These are phyloP conservation scores for Senna tora DNA, from an alignment of 306 rosid genomes.

Conservation along the genomic window DNA sequence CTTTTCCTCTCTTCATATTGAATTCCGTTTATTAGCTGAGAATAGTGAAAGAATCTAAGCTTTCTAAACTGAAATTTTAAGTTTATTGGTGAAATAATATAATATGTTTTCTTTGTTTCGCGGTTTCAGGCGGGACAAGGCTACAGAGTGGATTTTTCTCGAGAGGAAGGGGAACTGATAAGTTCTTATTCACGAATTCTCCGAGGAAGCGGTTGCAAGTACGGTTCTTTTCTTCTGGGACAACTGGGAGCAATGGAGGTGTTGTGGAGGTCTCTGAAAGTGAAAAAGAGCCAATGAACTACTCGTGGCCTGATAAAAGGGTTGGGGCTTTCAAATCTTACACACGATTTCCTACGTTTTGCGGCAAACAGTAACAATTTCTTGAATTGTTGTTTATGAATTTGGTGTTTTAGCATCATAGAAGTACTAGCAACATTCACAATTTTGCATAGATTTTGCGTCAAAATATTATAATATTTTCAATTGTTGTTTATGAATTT, in stretches of 20 bases:
- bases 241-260: slow-evolving; percentile 44
- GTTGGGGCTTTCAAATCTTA: slow-evolving; percentile 35
- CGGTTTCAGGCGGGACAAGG: slow-evolving; percentile 51
- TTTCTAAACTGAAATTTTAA: too few species aligned
- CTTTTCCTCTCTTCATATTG: neutral
- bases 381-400: neutral
- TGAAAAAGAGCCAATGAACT: slow-evolving; percentile 48
- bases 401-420: neutral
- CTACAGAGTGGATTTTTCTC: slow-evolving; percentile 49
- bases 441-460: too few species aligned
- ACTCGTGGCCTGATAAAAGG: slow-evolving; percentile 73
- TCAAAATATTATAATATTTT: too few species aligned
- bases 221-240: slow-evolving; percentile 47
- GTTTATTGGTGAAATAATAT: too few species aligned
- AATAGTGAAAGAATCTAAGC: neutral
- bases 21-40: slow-evolving; percentile 1
- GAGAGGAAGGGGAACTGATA: slow-evolving; percentile 38
- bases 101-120: neutral
- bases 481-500: neutral
- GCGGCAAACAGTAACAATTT: neutral
- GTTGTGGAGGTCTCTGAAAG: slow-evolving; percentile 54
- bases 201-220: slow-evolving; percentile 40
- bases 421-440: too few species aligned
- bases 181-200: slow-evolving; percentile 42
- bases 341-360: neutral